Base-by-base conservation (phyloP, 495 filamentous ascomycete genomes). In the Aeminium ludgeri region DNA sequence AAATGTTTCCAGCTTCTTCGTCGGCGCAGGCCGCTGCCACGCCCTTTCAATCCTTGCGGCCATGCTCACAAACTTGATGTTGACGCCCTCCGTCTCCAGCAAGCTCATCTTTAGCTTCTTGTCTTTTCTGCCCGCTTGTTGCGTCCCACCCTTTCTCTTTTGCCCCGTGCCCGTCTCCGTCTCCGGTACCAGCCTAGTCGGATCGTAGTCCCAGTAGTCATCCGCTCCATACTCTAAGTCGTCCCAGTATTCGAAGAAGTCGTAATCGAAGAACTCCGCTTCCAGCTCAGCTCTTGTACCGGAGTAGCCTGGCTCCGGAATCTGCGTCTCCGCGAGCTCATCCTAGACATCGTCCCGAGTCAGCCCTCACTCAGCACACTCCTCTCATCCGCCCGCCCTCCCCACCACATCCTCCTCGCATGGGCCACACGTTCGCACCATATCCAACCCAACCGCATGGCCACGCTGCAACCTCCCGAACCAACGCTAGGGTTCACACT, bases 301-400 rank as follows among this genome's bases (percentile, higher is more conserved):
- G 6, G 38, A 20, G 33, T 50, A 53, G 10, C 51, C 52, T 0
- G 60, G 60, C 0, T 58, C 59, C 10, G 53, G 35, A 10, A 63
- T 55, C 23, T 58, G 57, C 34, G 55, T 52, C 39, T 63, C 60
- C 33, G 57, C 59, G 20, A 63, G 55, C 30, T 63, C 60, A 35
- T 61, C 60, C 55, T 59, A n/a, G 5, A 28, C 10, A 2, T 3
- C 4, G 40, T 29, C 13, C 16, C 20, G 19, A 18, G 34, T 32
- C 42, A 30, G 34, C 13, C 20, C 27, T 29, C 23, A 2, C 27
- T 29, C 23, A 2, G 15, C n/a, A 44, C 23, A 25, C 4, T 8
- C 3, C 23, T 8, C 23, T 25, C 12, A 2, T n/a, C 25, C 12
- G 10, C 10, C 23, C 8, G 15, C 19, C 18, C 13, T 3, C 8